Base-by-base conservation (phyloP, 106 monocot species). In the Platanthera guangdongensis region DNA sequence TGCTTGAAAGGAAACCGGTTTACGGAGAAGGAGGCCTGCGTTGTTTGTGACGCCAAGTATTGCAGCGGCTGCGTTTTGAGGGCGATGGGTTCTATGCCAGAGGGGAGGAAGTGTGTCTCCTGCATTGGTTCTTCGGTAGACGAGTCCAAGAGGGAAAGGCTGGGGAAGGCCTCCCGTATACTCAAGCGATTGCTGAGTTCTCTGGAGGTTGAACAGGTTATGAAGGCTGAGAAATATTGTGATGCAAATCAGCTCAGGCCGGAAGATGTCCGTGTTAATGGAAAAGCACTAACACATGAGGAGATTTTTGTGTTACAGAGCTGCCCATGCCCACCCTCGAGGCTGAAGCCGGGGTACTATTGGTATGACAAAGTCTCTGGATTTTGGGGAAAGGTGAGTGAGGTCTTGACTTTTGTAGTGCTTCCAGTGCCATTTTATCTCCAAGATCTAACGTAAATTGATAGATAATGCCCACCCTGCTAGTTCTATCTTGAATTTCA, bases 331-430 rank as follows among this genome's bases (percentile, higher is more conserved):
- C 88, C 90, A 8, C 90, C 90, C 0, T n/a, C 48, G 1, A 90
- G 83, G 84, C 73, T 96, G 69, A 90, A 84, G 74, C 90, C 93
- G 0, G 95, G 93, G 4, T 71, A 74, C 64, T 96, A 93, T 81
- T 96, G 95, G 95, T 96, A 96, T 57, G 95, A 96, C 72, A 93
- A 91, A 78, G 87, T 96, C 11, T 92, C 95, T 0, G 95, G 95
- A 11, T 80, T 80, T 52, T 95, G 95, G 95, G 95, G 95, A 54
- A 91, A 88, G 94, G 94, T 94, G 70, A 82, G 84, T 94, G 70
- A 82, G 84, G 2, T 72, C 22, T 7, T 72, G 7, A 22, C 51
- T 48, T 72, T 18, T 18, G 14, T 1, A 11, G 14, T 72, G 0
- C 13, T 30, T 72, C 16, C 51, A 15, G 7, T 11, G 6, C 51